phyloP scores from a whole-genome alignment of 257 asterid species.

The Coffea eugenioides region DNA sequence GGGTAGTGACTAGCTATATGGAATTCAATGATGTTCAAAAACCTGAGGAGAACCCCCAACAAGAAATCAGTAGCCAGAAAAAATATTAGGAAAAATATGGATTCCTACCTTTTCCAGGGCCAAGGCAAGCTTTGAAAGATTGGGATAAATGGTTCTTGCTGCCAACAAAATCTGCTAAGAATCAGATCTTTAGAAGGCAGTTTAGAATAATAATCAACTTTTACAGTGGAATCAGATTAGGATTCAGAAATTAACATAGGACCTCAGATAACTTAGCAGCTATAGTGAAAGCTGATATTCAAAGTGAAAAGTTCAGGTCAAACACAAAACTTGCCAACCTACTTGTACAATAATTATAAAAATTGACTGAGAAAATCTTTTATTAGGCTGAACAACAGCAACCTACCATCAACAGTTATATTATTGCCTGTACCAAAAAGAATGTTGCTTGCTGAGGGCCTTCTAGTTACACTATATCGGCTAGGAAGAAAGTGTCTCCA shows the following conservation, averaged over 20 bases:
- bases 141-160: slow-evolving; percentile 78
- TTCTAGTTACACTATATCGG: background rate
- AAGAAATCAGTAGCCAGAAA: background rate
- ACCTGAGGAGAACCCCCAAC: background rate
- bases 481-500: background rate
- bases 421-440: background rate
- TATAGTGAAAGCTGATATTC: background rate
- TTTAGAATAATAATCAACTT: background rate
- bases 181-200: slow-evolving; percentile 11
- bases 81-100: background rate
- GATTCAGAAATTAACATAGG: background rate
- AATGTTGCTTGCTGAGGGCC: background rate
- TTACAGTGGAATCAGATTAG: background rate
- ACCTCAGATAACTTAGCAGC: background rate
- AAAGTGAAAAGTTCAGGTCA: background rate
- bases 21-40: background rate
- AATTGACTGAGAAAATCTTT: no score
- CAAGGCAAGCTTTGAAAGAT: slow-evolving; percentile 75
- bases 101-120: slow-evolving; percentile 88
- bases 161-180: slow-evolving; percentile 69
- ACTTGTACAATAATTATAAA: background rate
- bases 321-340: background rate
- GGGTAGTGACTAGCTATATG: background rate
- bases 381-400: background rate
- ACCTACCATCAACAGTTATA: background rate